Percentiles rank a stretch among this genome's conserved stretches.
Conservation (phyloP, 2,329 filamentous ascomycete species). For the Colletotrichum abscissum region DNA sequence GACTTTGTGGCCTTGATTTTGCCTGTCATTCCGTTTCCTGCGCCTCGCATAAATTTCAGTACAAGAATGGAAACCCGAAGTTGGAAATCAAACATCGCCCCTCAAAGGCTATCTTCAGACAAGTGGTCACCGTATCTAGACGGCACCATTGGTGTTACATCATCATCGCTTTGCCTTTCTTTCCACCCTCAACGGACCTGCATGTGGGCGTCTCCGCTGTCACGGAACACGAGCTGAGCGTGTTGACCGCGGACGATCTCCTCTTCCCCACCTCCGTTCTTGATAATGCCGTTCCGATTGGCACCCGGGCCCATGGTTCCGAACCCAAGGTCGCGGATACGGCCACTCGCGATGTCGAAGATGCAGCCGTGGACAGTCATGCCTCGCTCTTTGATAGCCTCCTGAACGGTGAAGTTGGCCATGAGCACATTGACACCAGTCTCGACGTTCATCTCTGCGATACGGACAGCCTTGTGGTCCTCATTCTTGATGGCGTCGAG, state of each 20-base stretch:
- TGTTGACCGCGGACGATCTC: conserved; percentile 60
- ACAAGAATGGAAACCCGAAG: not conserved
- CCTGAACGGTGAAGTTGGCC: conserved; percentile 75
- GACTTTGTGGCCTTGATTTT: not conserved
- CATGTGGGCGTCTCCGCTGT: conserved; percentile 50
- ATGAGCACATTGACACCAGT: conserved; percentile 74
- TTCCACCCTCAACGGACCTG: conserved; percentile 36
- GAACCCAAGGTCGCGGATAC: conserved; percentile 59
- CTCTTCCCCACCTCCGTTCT: conserved; percentile 33
- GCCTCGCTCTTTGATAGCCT: conserved; percentile 76
- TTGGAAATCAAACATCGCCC: not conserved
- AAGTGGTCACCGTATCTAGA: not conserved
- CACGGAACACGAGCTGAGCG: conserved; percentile 62
- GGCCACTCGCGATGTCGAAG: conserved; percentile 70
- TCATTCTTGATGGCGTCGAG: conserved; percentile 65
- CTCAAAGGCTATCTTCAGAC: not conserved
- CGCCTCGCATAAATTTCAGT: not conserved
- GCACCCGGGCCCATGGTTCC: conserved; percentile 45
- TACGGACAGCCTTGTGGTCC: conserved; percentile 64
- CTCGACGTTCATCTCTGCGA: conserved; percentile 83
- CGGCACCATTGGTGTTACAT: not conserved
- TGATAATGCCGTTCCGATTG: conserved; percentile 22
- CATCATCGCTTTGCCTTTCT: not conserved
- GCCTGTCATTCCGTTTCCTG: not conserved
- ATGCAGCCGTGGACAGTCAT: conserved; percentile 82